Conservation (phyloP, 2,329 filamentous ascomycete species). For the Fusarium burgessii region DNA sequence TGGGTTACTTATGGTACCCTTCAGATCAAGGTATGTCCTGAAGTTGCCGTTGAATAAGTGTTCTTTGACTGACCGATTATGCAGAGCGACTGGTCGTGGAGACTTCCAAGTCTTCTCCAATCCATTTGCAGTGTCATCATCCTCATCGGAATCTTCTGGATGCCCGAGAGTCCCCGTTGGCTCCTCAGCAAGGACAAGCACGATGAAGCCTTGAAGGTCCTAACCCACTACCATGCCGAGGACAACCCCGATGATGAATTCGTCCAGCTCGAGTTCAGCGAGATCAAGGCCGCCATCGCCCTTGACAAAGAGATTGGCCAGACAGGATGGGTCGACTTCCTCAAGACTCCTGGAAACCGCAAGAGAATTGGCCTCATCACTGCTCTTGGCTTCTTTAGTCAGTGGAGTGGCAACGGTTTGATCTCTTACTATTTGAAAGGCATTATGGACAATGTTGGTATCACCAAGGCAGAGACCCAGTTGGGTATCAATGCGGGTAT, state of each 20-base stretch:
- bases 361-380: slow-evolving; percentile 46
- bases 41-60: too few species aligned
- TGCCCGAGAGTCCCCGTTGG: slow-evolving; percentile 40
- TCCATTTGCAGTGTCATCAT: slow-evolving; percentile 32
- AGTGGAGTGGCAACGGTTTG: slow-evolving; percentile 33
- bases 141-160: slow-evolving; percentile 16
- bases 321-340: slow-evolving; percentile 36
- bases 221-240: slow-evolving; percentile 37
- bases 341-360: slow-evolving; percentile 45
- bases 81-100: slow-evolving; percentile 19
- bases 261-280: slow-evolving; percentile 28
- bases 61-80: not conserved
- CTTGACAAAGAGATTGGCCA: slow-evolving; percentile 34
- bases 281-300: slow-evolving; percentile 34
- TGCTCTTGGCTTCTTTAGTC: slow-evolving; percentile 28
- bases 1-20: slow-evolving; percentile 22
- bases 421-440: slow-evolving; percentile 29
- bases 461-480: slow-evolving; percentile 52
- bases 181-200: slow-evolving; percentile 38
- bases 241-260: slow-evolving; percentile 21
- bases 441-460: slow-evolving; percentile 29
- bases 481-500: slow-evolving; percentile 42
- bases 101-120: slow-evolving; percentile 8
- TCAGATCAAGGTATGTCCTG: slow-evolving; percentile 6
- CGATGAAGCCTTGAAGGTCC: slow-evolving; percentile 31